Conservation (phyloP, 2,329 filamentous ascomycete genomes). For the Coniochaeta hoffmannii region DNA sequence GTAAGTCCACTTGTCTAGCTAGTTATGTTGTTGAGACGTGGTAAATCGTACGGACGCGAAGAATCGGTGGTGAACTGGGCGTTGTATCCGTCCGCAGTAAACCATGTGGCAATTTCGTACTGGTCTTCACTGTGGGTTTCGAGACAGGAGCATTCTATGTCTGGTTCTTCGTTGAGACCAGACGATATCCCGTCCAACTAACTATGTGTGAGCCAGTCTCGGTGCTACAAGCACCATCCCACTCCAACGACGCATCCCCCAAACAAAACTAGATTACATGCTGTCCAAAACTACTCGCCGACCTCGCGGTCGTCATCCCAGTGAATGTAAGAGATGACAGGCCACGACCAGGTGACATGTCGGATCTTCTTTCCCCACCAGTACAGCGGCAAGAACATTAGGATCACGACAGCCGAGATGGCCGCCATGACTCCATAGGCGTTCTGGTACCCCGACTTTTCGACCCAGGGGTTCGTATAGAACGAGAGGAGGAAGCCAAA, state of each 20-base stretch:
- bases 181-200: too few relatives aligned
- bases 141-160: too few relatives aligned
- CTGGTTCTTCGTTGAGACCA: too few relatives aligned
- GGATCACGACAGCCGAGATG: conserved; percentile 37
- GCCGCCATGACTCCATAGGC: conserved; percentile 52
- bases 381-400: conserved; percentile 43
- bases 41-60: too few relatives aligned
- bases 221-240: neutral
- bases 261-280: conserved; percentile 2
- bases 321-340: conserved; percentile 33
- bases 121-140: too few relatives aligned
- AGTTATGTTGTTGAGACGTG: too few relatives aligned
- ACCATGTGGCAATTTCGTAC: too few relatives aligned
- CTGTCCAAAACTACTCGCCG: conserved; percentile 32
- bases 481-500: conserved; percentile 54
- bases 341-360: conserved; percentile 39
- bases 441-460: conserved; percentile 36
- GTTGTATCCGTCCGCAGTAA: too few relatives aligned
- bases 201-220: too few relatives aligned
- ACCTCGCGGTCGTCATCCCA: conserved; percentile 49
- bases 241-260: neutral
- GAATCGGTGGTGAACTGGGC: too few relatives aligned
- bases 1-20: too few relatives aligned
- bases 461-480: conserved; percentile 53
- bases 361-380: conserved; percentile 43